Conservation (phyloP, 257 asterid genomes). For the Nicotiana noctiflora region DNA sequence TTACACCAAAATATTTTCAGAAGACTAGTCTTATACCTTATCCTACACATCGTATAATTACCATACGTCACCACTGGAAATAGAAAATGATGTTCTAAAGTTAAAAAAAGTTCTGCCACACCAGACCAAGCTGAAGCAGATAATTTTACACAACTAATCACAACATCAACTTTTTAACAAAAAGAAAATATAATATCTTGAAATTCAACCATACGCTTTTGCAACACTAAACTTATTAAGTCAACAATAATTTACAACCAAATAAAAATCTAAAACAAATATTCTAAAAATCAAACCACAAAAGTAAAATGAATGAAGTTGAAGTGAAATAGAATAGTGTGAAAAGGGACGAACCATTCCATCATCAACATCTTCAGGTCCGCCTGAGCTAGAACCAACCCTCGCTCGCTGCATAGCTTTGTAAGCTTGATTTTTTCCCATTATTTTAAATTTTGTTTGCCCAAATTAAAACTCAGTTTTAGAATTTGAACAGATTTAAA, state of each 20-base stretch:
- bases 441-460: conserved; percentile 11
- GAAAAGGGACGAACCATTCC: conserved; percentile 91
- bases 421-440: conserved; percentile 93
- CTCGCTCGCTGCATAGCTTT: conserved; percentile 89
- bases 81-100: neutral
- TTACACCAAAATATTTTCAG: neutral
- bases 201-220: neutral
- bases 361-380: conserved; percentile 73
- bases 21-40: neutral
- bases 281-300: neutral
- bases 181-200: neutral
- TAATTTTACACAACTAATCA: neutral
- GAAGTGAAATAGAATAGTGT: conserved; percentile 16
- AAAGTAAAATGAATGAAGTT: neutral
- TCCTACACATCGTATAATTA: neutral
- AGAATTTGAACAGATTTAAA: neutral
- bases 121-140: neutral
- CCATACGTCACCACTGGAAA: neutral
- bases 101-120: neutral
- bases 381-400: conserved; percentile 66
- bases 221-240: neutral
- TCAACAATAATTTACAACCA: neutral
- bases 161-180: neutral
- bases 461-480: neutral
- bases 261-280: neutral